Conservation (phyloP, 345 rosid genomes). For the Citrus sinensis region DVS_A1.0 CM039164.1:26076501-26077000, state of each 20-base stretch:
- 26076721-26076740: not conserved
- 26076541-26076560: too few species aligned
- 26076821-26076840: not conserved
- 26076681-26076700: not conserved
- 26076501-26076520: too few species aligned
- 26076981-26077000: too few species aligned
- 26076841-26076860: not conserved
- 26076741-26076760: not conserved
- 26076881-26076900: too few species aligned
- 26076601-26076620: not conserved
- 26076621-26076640: not conserved
- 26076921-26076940: too few species aligned
- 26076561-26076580: too few species aligned
- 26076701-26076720: not conserved
- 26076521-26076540: too few species aligned
- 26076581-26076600: not conserved
- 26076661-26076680: not conserved
- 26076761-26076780: not conserved
- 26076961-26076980: too few species aligned
- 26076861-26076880: not conserved
- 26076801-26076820: not conserved
- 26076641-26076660: conserved; percentile 12
- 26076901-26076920: not conserved
- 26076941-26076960: too few species aligned
- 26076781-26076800: not conserved